Evolutionary conservation across 495 filamentous ascomycete genomes (phyloP).

Genomic region (Xylaria telfairii): DNA sequence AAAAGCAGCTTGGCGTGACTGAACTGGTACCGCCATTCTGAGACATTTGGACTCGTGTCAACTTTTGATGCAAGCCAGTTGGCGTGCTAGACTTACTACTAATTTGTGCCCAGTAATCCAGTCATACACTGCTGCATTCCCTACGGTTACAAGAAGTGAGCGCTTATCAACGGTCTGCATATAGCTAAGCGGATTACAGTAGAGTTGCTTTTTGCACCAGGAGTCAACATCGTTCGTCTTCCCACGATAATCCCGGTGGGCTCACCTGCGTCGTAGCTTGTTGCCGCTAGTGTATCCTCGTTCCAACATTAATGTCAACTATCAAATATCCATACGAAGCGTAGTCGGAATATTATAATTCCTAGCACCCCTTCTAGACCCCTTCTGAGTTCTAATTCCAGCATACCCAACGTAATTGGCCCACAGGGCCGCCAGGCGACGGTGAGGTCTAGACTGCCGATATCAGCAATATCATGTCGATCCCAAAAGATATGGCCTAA

Average conservation of each 20-base stretch:
- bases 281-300: background rate
- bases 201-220: conserved; percentile 9
- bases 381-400: too few relatives aligned
- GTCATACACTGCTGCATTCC: background rate
- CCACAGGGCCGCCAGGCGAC: background rate
- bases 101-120: background rate
- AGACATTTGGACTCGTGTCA: conserved; percentile 9
- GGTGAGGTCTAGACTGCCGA: background rate
- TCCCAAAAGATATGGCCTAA: background rate
- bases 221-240: background rate
- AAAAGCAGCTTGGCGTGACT: conserved; percentile 11
- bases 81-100: conserved; percentile 5
- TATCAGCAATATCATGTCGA: background rate
- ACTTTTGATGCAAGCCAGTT: conserved; percentile 14
- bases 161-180: conserved; percentile 5
- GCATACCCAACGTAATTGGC: background rate
- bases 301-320: background rate
- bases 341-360: background rate
- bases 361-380: background rate
- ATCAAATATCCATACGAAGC: too few relatives aligned
- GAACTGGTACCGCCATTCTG: background rate
- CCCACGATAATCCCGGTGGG: background rate
- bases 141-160: background rate
- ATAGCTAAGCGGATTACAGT: too few relatives aligned
- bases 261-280: background rate